Conservation (phyloP, 306 rosid species). For the Vigna mungo region DNA sequence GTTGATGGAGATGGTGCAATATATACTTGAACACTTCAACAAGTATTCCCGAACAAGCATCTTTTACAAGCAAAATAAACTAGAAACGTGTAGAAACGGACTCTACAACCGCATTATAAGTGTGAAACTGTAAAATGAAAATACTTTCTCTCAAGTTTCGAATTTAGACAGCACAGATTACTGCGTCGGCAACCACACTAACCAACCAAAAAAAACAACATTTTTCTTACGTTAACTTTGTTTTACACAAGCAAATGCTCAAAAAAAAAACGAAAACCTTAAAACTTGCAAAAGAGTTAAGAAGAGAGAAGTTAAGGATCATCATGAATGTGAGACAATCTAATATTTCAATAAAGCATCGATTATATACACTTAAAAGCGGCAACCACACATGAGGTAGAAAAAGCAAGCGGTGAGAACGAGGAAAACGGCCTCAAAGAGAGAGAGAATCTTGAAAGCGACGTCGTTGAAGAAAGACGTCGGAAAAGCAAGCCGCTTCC, state of each 20-base stretch:
- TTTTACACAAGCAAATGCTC: no score
- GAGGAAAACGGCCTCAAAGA: slow-evolving; percentile 63
- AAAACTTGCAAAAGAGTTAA: not conserved
- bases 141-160: not conserved
- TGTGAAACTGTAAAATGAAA: not conserved
- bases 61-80: no score
- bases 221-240: not conserved
- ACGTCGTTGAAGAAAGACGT: slow-evolving; percentile 60
- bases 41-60: not conserved
- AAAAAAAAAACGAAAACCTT: not conserved
- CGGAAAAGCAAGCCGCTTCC: slow-evolving; percentile 52
- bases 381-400: slow-evolving; percentile 76
- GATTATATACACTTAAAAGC: slow-evolving; percentile 28
- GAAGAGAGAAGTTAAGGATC: not conserved
- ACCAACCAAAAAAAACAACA: not conserved
- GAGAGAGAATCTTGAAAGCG: slow-evolving; percentile 65
- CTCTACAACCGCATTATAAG: not conserved
- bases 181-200: not conserved
- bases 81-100: not conserved
- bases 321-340: not conserved
- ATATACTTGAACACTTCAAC: no score
- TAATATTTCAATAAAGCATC: not conserved
- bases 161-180: not conserved
- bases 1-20: no score
- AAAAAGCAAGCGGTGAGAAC: slow-evolving; percentile 53